Evolutionary conservation across 2,329 filamentous ascomycete genomes (phyloP).

Genomic region (Colletotrichum higginsianum): DNA sequence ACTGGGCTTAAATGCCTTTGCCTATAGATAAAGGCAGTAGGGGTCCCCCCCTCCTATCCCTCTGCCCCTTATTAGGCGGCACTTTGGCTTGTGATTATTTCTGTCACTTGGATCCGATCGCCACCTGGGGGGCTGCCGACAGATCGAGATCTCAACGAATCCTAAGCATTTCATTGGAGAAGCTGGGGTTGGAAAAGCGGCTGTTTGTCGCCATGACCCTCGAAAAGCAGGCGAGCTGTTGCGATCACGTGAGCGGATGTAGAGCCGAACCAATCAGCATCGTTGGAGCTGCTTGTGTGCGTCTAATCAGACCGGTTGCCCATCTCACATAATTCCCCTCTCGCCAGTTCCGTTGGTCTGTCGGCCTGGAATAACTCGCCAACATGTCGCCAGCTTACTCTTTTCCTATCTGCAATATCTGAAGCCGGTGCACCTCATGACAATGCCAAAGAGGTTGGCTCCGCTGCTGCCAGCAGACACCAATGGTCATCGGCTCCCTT

Average conservation of each 20-base stretch:
- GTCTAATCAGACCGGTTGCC: not conserved
- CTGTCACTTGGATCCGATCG: not conserved
- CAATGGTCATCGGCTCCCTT: not conserved
- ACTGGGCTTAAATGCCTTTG: too few species aligned
- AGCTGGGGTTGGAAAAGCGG: not conserved
- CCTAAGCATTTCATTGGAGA: not conserved
- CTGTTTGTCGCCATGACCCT: conserved; percentile 2
- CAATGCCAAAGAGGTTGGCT: conserved; percentile 28
- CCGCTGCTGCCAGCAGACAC: conserved; percentile 30
- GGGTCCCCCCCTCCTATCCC: not conserved
- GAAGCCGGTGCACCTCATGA: not conserved
- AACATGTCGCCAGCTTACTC: not conserved
- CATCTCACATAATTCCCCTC: not conserved
- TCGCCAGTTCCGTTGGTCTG: not conserved
- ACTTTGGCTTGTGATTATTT: not conserved
- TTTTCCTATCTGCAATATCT: too few species aligned
- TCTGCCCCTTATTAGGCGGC: not conserved
- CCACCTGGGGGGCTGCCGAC: not conserved
- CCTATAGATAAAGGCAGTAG: too few species aligned
- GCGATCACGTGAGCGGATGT: conserved; percentile 28
- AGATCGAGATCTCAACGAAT: not conserved
- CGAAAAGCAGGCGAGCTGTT: not conserved
- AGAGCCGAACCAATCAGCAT: conserved; percentile 26
- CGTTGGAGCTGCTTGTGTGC: not conserved
- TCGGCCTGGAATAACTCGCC: not conserved